Conservation (phyloP, 139 green algal genomes). For the Tetradesmus lagerheimii region DNA sequence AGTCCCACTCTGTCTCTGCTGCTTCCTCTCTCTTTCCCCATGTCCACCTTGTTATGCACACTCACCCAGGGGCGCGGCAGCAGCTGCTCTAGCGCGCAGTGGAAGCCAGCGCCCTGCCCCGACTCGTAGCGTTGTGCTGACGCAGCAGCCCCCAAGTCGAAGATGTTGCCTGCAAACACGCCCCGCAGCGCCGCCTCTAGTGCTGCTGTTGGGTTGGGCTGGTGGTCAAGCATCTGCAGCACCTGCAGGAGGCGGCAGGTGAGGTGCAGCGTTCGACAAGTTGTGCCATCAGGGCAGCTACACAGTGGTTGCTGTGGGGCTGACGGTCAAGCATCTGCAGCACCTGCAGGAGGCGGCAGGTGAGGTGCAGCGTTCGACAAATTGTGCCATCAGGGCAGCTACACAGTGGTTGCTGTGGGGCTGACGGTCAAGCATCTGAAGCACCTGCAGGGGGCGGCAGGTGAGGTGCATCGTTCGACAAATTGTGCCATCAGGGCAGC, state of each 20-base stretch:
- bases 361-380: conserved; percentile 39
- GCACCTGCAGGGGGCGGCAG: conserved; percentile 60
- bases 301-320: too few relatives aligned
- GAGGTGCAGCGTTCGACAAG: too few relatives aligned
- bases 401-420: too few relatives aligned
- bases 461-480: conserved; percentile 53
- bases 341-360: conserved; percentile 62
- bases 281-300: too few relatives aligned
- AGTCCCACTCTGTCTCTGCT: too few relatives aligned
- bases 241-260: conserved; percentile 63
- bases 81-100: conserved; percentile 65
- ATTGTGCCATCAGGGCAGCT: too few relatives aligned
- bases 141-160: conserved; percentile 81
- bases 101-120: conserved; percentile 56
- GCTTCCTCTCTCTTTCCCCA: too few relatives aligned
- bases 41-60: not conserved
- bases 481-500: too few relatives aligned
- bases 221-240: conserved; percentile 53
- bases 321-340: conserved; percentile 54
- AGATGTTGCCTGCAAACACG: conserved; percentile 89
- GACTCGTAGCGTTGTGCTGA: conserved; percentile 59
- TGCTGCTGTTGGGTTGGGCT: conserved; percentile 40
- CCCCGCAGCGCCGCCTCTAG: conserved; percentile 68
- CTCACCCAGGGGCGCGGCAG: conserved; percentile 79
- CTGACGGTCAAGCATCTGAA: conserved; percentile 52